Conservation (phyloP, 2,329 filamentous ascomycete genomes). For the Curvularia hawaiiensis region DNA sequence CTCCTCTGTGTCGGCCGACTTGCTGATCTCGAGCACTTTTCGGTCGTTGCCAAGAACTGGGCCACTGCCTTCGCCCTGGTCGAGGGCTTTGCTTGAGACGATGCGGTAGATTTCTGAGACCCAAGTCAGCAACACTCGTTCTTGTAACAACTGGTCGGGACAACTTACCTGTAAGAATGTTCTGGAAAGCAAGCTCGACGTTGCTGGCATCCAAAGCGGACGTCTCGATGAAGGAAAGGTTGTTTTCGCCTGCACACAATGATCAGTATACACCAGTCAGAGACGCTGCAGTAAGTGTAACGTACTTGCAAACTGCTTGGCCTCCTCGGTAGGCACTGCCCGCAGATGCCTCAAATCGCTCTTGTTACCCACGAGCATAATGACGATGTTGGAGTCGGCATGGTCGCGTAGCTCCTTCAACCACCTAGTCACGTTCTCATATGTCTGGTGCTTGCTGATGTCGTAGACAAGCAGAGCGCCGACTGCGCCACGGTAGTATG, state of each 20-base stretch:
- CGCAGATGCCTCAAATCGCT: slow-evolving; percentile 99
- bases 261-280: slow-evolving; percentile 3
- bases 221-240: slow-evolving; percentile 98
- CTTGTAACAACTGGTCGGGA: background rate
- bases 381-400: slow-evolving; percentile 98
- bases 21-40: slow-evolving; percentile 82
- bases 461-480: slow-evolving; percentile 98
- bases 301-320: slow-evolving; percentile 95
- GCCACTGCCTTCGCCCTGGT: slow-evolving; percentile 82
- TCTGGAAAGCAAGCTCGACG: slow-evolving; percentile 98
- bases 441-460: slow-evolving; percentile 99
- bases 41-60: slow-evolving; percentile 76
- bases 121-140: slow-evolving; percentile 10
- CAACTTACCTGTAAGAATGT: slow-evolving; percentile 89
- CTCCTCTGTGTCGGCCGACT: slow-evolving; percentile 77
- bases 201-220: slow-evolving; percentile 99
- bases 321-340: slow-evolving; percentile 96
- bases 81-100: slow-evolving; percentile 95
- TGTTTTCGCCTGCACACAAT: slow-evolving; percentile 78
- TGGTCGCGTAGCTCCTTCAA: slow-evolving; percentile 98
- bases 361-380: slow-evolving; percentile 99
- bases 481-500: slow-evolving; percentile 97
- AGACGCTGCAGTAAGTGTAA: slow-evolving; percentile 20
- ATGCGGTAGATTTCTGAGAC: slow-evolving; percentile 95
- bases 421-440: slow-evolving; percentile 99